Base-by-base conservation (phyloP, 768 basidiomycete genomes). In the Phaeolepiota aurea region DNA sequence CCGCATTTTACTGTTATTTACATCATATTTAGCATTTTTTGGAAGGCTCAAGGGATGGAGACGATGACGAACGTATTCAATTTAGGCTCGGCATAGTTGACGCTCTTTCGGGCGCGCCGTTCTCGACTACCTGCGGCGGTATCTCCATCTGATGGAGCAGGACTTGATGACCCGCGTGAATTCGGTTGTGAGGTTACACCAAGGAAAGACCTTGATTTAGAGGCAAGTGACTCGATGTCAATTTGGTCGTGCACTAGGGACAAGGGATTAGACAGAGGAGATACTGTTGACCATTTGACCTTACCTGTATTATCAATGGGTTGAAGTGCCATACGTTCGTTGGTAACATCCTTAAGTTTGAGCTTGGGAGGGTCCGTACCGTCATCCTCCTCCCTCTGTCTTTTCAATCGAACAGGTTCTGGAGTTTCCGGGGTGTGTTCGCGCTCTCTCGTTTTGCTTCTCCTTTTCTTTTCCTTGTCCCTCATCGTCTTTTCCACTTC, bases 11-110 rank as follows among this genome's bases (percentile, higher is more conserved):
- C 86, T 88, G 52, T 32, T 16, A 25, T 16, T 12, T 16, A 21
- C 14, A 23, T 22, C 13, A n/a, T n/a, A n/a, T n/a, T n/a, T n/a
- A n/a, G n/a, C n/a, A n/a, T n/a, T n/a, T n/a, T n/a, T n/a, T n/a
- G n/a, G n/a, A n/a, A n/a, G n/a, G n/a, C n/a, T n/a, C n/a, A n/a
- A n/a, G n/a, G n/a, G n/a, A n/a, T n/a, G n/a, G n/a, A n/a, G n/a
- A n/a, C n/a, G 31, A 9, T 28, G 20, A 76, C 79, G 38, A 54
- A 87, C 86, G 86, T 90, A 57, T 90, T 89, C 16, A 91, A 70
- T 55, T 89, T 91, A 9, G 88, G 88, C 54, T 91, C 88, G 0
- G 87, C 68, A 48, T 91, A 90, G 56, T 90, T 90, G 35, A 91
- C 66, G 49, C 87, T 88, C 63, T 82, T 90, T 35, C 88, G 71